These are phyloP conservation scores for grape (Vitis vinifera) DNA, from an alignment of 164 flowering plant genomes.

Conservation along the genomic window ASM3070453v1 NC_081808.1:411001-411500, in stretches of 20 bases:
- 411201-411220: neutral
- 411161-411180: constrained; percentile 84
- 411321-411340: neutral
- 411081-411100: constrained; percentile 80
- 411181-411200: constrained; percentile 82
- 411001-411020: constrained; percentile 93
- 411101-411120: constrained; percentile 78
- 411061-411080: constrained; percentile 15
- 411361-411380: neutral
- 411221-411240: neutral
- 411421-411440: constrained; percentile 23
- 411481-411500: constrained; percentile 85
- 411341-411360: neutral
- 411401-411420: neutral
- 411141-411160: constrained; percentile 80
- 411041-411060: neutral
- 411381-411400: neutral
- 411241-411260: neutral
- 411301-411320: neutral
- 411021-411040: neutral
- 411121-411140: constrained; percentile 66
- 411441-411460: constrained; percentile 85
- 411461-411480: constrained; percentile 49
- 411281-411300: neutral
- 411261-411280: neutral